phyloP scores from a whole-genome alignment of 2,329 filamentous ascomycete species.

The Iodosphaeria phyllophila region DNA sequence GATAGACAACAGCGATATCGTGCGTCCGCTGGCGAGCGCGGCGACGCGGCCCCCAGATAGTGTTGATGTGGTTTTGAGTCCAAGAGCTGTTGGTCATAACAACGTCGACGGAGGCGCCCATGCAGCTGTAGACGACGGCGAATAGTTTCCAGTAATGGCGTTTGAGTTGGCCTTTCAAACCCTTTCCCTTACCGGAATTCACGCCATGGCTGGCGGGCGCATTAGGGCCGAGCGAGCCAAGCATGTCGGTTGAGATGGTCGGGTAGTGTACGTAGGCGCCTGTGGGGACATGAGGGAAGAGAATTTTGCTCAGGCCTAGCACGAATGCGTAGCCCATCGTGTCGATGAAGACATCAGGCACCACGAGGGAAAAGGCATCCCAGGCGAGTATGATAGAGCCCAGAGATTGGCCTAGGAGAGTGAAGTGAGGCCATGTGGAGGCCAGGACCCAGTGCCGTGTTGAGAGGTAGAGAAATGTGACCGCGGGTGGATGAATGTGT shows the following conservation, averaged over 20 bases:
- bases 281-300: constrained; percentile 68
- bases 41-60: constrained; percentile 53
- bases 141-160: constrained; percentile 75
- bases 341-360: constrained; percentile 87
- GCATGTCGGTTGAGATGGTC: constrained; percentile 96
- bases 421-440: constrained; percentile 80
- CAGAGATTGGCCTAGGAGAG: constrained; percentile 80
- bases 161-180: constrained; percentile 53
- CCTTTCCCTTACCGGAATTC: constrained; percentile 67
- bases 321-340: constrained; percentile 97
- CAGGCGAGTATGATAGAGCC: constrained; percentile 76
- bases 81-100: constrained; percentile 97
- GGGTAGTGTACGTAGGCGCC: constrained; percentile 95
- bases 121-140: constrained; percentile 61
- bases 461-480: constrained; percentile 80
- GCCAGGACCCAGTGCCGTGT: constrained; percentile 74
- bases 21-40: constrained; percentile 22
- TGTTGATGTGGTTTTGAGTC: constrained; percentile 71
- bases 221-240: constrained; percentile 55
- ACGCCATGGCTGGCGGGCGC: constrained; percentile 46
- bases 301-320: constrained; percentile 60
- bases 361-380: constrained; percentile 81
- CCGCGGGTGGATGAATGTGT: constrained; percentile 59
- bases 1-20: constrained; percentile 64
- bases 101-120: constrained; percentile 70